These are phyloP conservation scores for Cryptococcus sp. DNA, from an alignment of 1,284 basidiomycete species.

Conservation along the genomic window DNA sequence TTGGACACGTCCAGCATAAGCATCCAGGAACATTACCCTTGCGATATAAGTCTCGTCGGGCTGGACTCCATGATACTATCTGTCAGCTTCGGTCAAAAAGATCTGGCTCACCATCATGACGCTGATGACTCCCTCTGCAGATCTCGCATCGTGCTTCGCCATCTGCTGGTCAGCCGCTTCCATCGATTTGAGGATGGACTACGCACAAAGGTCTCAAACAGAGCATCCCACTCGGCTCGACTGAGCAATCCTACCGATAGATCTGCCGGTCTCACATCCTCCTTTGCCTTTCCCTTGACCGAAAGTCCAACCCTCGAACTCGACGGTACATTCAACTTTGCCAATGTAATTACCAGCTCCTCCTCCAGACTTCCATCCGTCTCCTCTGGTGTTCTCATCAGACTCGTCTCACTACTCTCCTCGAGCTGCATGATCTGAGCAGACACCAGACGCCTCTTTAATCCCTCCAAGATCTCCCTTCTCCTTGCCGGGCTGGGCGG, in stretches of 20 bases:
- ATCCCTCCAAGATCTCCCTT: neutral
- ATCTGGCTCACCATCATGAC: constrained; percentile 4
- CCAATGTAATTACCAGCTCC: too few relatives aligned
- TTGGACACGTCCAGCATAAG: neutral
- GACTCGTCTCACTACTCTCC: neutral
- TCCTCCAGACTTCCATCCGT: neutral
- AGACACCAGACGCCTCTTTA: neutral
- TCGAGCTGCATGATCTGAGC: neutral
- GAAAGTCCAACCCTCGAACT: neutral
- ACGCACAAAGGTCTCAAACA: constrained; percentile 6
- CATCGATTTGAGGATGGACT: neutral
- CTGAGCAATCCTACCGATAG: neutral
- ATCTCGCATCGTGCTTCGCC: neutral
- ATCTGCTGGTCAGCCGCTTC: neutral
- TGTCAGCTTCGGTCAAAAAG: neutral
- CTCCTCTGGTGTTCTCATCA: neutral
- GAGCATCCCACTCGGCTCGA: constrained; percentile 3
- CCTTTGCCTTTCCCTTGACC: constrained; percentile 6
- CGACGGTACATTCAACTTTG: too few relatives aligned
- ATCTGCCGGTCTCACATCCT: neutral
- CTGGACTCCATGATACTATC: neutral
- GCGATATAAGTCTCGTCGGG: neutral
- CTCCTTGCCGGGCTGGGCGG: neutral
- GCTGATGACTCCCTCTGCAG: neutral
- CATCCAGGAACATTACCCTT: neutral